Base-by-base conservation (phyloP, 2,329 filamentous ascomycete species). In the Fusarium chlamydosporum region DNA sequence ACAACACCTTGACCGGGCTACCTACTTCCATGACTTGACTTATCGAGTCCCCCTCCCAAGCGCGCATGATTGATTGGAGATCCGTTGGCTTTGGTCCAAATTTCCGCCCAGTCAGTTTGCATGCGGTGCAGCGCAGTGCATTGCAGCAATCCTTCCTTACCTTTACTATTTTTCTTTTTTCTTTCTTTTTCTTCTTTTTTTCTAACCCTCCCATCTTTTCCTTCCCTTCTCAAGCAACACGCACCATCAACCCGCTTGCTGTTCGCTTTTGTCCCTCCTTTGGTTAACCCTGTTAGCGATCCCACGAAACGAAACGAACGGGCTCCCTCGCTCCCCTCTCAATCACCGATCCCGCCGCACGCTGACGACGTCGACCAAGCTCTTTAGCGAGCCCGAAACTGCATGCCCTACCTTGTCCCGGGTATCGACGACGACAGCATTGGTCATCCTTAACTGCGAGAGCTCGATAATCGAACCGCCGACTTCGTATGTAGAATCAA, bases 401-500 rank as follows among this genome's bases (percentile, higher is more conserved):
- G 34, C 34, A 51, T 34, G 34, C 9, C 47, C 40, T 43, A 38
- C 47, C 33, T 45, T 42, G 33, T 27, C 18, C 42, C 37, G 35
- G 34, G 23, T 40, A 37, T 48, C 33, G 34, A 52, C 58, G 27
- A 68, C 58, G 40, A 63, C 34, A 50, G 29, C 38, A 40, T 42
- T 37, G 20, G 48, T 23, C 16, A 48, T 35, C 38, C 27, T 37
- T 37, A 31, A 53, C 55, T 33, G 31, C 43, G 33, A 20, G 38
- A 63, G 9, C 34, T 64, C 54, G 31, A 27, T 50, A 38, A 53
- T 27, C 60, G 35, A 68, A 46, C 27, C 63, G 23, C 64, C 64
- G 42, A 66, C 65, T 54, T 68, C 65, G 63, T 65, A 73, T 69
- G 69, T 69, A 71, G 59, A 68, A 72, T 59, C 67, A 60, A 72